Evolutionary conservation across 352 stramenopile genomes (phyloP).

Genomic region (Pythium phragmitis): DNA sequence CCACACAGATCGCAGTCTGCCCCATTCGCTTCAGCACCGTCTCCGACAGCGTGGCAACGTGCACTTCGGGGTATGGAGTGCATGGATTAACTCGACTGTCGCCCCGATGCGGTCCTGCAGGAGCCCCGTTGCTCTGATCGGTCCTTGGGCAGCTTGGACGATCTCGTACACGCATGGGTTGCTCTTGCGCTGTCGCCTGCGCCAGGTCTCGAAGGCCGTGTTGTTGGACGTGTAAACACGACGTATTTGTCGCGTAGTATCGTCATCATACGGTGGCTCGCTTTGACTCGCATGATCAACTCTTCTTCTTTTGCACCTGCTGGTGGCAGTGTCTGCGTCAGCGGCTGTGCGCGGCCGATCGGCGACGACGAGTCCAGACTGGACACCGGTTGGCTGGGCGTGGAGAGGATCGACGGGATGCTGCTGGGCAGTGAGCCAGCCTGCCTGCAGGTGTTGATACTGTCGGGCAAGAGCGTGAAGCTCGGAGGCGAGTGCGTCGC

Average conservation of each 20-base stretch:
- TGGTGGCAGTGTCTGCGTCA: too few relatives aligned
- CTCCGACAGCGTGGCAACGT: constrained; percentile 1
- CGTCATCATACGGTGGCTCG: neutral
- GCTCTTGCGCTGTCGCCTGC: neutral
- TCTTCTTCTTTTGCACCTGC: too few relatives aligned
- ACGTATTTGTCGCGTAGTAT: neutral
- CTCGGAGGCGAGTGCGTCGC: too few relatives aligned
- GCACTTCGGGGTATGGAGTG: constrained; percentile 2
- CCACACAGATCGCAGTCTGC: neutral
- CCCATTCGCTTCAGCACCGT: neutral
- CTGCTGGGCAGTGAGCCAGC: neutral
- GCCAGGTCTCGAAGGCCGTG: constrained; percentile 2
- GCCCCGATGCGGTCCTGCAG: constrained; percentile 5
- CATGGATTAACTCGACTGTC: neutral
- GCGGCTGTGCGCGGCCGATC: too few relatives aligned
- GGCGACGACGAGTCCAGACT: neutral
- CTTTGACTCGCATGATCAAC: too few relatives aligned
- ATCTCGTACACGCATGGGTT: neutral
- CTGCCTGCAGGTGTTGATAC: too few relatives aligned
- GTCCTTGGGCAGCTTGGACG: neutral
- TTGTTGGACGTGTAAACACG: neutral
- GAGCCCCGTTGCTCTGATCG: neutral
- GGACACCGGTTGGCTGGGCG: neutral
- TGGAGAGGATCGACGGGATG: neutral
- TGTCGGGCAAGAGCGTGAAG: neutral